Conservation (phyloP, 2,329 filamentous ascomycete species). For the Penicillium sp. region DNA sequence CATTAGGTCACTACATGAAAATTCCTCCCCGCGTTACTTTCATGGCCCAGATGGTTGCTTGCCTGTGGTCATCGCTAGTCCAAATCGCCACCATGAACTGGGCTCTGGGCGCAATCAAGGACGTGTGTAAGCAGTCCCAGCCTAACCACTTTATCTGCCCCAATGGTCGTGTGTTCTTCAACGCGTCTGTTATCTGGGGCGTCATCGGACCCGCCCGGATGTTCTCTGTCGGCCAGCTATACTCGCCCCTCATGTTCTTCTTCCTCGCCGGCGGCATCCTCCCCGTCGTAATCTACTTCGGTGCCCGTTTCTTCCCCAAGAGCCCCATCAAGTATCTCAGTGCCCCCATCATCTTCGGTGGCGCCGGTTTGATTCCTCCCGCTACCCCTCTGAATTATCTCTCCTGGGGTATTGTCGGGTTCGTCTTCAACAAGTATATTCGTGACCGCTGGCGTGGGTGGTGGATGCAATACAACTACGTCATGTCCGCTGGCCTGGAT, state of each 20-base stretch:
- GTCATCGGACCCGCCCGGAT: constrained; percentile 70
- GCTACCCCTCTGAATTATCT: constrained; percentile 71
- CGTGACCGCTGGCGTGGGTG: constrained; percentile 65
- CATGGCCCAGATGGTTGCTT: constrained; percentile 52
- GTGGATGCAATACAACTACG: constrained; percentile 79
- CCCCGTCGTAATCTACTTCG: constrained; percentile 62
- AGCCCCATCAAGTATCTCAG: constrained; percentile 65
- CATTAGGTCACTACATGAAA: constrained; percentile 62
- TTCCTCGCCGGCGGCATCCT: constrained; percentile 66
- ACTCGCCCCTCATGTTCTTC: constrained; percentile 66
- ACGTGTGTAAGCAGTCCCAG: constrained; percentile 62
- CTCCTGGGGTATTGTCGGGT: constrained; percentile 67
- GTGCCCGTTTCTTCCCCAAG: constrained; percentile 62
- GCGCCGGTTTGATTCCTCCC: constrained; percentile 63
- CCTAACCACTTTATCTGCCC: constrained; percentile 62
- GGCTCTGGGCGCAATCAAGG: constrained; percentile 57
- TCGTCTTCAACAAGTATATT: constrained; percentile 68
- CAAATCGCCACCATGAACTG: constrained; percentile 50
- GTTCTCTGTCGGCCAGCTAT: constrained; percentile 64
- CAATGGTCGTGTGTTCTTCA: constrained; percentile 63
- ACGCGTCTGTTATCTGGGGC: constrained; percentile 70
- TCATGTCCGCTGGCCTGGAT: constrained; percentile 70
- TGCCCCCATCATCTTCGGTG: constrained; percentile 68
- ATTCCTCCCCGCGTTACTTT: constrained; percentile 54
- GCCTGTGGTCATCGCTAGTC: constrained; percentile 52